Evolutionary conservation across 768 basidiomycete species (phyloP), one percentile per base, ranked within the genome.

Genomic region (Pleurotus djamor): DNA sequence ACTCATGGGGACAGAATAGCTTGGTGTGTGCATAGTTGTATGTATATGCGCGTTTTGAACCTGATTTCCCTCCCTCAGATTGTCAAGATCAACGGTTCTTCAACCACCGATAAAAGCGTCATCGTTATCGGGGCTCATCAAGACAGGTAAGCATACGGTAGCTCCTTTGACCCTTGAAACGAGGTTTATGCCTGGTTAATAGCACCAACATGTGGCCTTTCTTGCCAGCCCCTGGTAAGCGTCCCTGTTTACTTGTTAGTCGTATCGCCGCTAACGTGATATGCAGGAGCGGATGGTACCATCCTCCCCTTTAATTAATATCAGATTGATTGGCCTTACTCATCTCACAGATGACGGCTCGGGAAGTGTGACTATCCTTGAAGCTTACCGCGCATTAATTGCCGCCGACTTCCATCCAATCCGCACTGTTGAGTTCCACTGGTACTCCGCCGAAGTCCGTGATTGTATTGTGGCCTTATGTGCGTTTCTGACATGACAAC

Each of bases 1-100:
- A 95, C 69, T 73, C 84, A 2, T 95, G 94, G 94, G 88, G 87
- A 8, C 95, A 97, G 78, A 88, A 90, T 71, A 82, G 83, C 54
- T 85, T 92, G 61, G 87, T 89, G 68, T 60, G 85, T 69, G 38
- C 9, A 10, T 41, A 37, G 45, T 43, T 33, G 17, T 57, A n/a
- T 57, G 16, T 47, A 5, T 45, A 47, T 17, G 61, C 64, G 36
- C 47, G 61, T 57, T 49, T 41, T n/a, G 38, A n/a, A 47, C 43
- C 61, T 64, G 32, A 64, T 49, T 52, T 38, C 52, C 48, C 45
- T 41, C 59, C n/a, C 64, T 55, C 65, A 93, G 91, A 86, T 95
- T 65, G 79, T 85, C 50, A 82, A 83, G 67, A 89, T 95, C 68
- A 84, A 87, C 67, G 92, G 92, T 54, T 83, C 88, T 32, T 84